A percentile compares a stretch with the other conserved stretches of the same genome.
Evolutionary conservation across 768 basidiomycete species (phyloP).

Genomic region (Russula dissimulans): DNA sequence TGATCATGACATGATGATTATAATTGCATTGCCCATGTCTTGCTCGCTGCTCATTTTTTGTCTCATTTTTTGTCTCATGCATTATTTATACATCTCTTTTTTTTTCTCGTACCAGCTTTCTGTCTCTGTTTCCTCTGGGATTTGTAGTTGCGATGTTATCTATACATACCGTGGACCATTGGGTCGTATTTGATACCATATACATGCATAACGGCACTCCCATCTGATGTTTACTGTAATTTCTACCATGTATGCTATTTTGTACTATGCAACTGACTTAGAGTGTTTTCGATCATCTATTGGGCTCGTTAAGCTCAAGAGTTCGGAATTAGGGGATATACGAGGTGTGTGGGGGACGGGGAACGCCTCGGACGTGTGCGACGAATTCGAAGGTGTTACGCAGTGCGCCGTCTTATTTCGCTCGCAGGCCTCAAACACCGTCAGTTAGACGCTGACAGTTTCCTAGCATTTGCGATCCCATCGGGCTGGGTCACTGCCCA

Average conservation of each 20-base stretch:
- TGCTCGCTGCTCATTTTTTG: background rate
- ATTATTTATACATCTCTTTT: constrained; percentile 9
- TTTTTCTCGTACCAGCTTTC: background rate
- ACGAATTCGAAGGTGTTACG: too few species aligned
- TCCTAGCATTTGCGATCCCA: too few species aligned
- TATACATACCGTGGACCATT: constrained; percentile 19
- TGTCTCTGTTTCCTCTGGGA: background rate
- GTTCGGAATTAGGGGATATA: too few species aligned
- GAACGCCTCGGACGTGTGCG: background rate
- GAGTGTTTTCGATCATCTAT: background rate
- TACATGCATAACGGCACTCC: constrained; percentile 8
- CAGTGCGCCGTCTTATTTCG: too few species aligned
- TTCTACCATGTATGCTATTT: constrained; percentile 15
- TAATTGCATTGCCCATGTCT: background rate
- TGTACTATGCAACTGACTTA: constrained; percentile 3
- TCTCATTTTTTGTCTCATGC: background rate
- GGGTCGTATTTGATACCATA: constrained; percentile 17
- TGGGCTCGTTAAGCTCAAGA: too few species aligned
- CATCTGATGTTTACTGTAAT: constrained; percentile 12
- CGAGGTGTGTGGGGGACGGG: too few species aligned
- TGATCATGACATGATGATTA: background rate
- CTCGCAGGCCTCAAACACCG: too few species aligned
- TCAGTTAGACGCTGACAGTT: too few species aligned
- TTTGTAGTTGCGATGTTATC: constrained; percentile 10
- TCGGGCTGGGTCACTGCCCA: too few species aligned